Conservation (phyloP, 345 rosid species). For the Eucalyptus guilfoylei region DNA sequence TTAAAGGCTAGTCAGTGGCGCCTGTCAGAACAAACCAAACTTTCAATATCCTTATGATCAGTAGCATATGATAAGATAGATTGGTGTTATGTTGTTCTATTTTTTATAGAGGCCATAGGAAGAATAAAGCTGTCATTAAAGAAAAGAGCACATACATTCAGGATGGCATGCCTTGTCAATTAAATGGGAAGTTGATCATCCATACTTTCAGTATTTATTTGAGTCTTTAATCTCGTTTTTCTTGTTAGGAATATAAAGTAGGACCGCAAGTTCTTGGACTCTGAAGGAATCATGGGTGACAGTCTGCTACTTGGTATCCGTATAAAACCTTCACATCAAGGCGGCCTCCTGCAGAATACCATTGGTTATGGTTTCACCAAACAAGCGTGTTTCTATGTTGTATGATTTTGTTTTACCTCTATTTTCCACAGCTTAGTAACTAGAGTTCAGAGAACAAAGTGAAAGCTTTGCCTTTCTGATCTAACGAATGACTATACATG, state of each 20-base stretch:
- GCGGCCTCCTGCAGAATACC: neutral
- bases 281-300: slow-evolving; percentile 43
- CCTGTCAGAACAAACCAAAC: neutral
- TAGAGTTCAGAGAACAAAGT: neutral
- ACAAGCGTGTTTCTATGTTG: neutral
- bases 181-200: neutral
- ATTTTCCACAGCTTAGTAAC: neutral
- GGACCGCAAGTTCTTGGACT: slow-evolving; percentile 48
- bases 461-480: neutral
- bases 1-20: neutral
- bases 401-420: neutral
- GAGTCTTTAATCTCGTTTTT: neutral
- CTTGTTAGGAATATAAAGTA: slow-evolving; percentile 21
- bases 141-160: neutral
- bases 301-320: slow-evolving; percentile 41
- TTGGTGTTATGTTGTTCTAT: neutral
- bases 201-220: neutral
- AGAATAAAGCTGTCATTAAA: neutral
- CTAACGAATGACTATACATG: neutral
- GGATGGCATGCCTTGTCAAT: neutral
- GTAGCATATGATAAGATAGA: neutral
- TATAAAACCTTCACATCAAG: slow-evolving; percentile 19
- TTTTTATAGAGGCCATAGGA: neutral
- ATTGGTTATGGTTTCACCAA: too few relatives aligned
- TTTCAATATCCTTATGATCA: neutral